phyloP scores from a whole-genome alignment of 371 early-diverging fungal species.

The Thermomucor indicae-seudaticae region DNA sequence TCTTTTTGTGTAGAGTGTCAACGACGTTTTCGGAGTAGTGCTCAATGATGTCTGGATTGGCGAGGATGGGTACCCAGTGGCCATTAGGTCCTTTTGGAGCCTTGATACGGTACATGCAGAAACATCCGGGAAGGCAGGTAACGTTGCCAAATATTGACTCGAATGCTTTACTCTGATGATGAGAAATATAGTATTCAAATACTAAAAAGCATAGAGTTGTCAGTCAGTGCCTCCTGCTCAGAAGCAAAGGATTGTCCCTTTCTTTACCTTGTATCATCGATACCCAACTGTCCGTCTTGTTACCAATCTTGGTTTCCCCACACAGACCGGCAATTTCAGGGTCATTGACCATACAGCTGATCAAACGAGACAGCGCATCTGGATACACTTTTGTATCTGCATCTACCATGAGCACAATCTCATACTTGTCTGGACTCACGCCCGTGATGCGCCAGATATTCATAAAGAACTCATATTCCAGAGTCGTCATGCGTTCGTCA shows the following conservation, averaged over 20 bases:
- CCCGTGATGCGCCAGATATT: slow-evolving; percentile 83
- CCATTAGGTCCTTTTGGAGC: slow-evolving; percentile 73
- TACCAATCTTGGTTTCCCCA: slow-evolving; percentile 89
- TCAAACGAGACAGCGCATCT: slow-evolving; percentile 73
- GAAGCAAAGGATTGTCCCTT: no score
- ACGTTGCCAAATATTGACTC: slow-evolving; percentile 96
- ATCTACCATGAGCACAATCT: slow-evolving; percentile 95
- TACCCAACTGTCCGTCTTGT: slow-evolving; percentile 79
- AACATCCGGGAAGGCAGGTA: slow-evolving; percentile 96
- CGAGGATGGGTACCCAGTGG: slow-evolving; percentile 74
- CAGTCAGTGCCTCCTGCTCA: background rate
- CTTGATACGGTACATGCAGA: slow-evolving; percentile 95
- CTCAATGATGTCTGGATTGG: slow-evolving; percentile 83
- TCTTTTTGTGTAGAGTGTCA: slow-evolving; percentile 95
- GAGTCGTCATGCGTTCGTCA: slow-evolving; percentile 91
- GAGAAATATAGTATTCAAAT: slow-evolving; percentile 95
- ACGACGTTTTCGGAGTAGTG: slow-evolving; percentile 88
- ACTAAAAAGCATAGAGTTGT: slow-evolving; percentile 32
- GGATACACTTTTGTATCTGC: slow-evolving; percentile 92
- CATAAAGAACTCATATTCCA: slow-evolving; percentile 94
- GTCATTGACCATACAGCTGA: slow-evolving; percentile 69
- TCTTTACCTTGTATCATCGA: slow-evolving; percentile 79
- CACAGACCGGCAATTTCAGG: slow-evolving; percentile 76
- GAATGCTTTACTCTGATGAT: slow-evolving; percentile 92
- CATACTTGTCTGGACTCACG: slow-evolving; percentile 82